These are phyloP conservation scores for Fusarium sarcochroum DNA, from an alignment of 2,329 filamentous ascomycete genomes.

Conservation along the genomic window DNA sequence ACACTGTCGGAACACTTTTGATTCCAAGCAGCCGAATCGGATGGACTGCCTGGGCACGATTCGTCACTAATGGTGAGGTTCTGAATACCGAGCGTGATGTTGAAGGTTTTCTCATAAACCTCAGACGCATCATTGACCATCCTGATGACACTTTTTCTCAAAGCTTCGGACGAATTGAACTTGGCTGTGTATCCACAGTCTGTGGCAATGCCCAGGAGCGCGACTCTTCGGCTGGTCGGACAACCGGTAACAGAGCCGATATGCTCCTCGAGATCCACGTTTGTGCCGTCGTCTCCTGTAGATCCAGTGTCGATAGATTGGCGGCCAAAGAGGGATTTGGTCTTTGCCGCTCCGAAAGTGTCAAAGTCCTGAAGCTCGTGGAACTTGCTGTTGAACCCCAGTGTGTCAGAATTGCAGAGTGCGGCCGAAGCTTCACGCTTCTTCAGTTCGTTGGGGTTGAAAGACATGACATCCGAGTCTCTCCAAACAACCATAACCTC, in stretches of 20 bases:
- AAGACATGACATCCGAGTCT: conserved; percentile 83
- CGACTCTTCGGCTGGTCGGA: conserved; percentile 90
- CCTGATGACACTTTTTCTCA: conserved; percentile 81
- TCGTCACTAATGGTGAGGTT: conserved; percentile 85
- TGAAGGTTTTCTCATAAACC: conserved; percentile 92
- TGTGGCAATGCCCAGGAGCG: conserved; percentile 90
- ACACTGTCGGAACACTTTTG: conserved; percentile 74
- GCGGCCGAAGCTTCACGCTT: conserved; percentile 68
- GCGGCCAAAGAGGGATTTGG: conserved; percentile 78
- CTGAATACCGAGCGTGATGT: conserved; percentile 90
- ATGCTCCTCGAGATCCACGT: conserved; percentile 79
- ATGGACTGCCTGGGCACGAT: conserved; percentile 79
- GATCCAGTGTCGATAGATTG: conserved; percentile 76
- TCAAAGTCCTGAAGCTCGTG: conserved; percentile 64
- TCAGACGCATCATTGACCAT: conserved; percentile 89
- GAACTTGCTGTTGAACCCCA: conserved; percentile 83
- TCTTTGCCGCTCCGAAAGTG: conserved; percentile 72
- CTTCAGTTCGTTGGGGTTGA: conserved; percentile 71
- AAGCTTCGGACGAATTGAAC: conserved; percentile 74
- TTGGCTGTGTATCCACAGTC: conserved; percentile 88
- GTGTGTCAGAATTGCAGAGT: conserved; percentile 80
- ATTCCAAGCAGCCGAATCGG: conserved; percentile 85
- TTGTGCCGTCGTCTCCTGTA: conserved; percentile 78
- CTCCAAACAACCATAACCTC: conserved; percentile 93
- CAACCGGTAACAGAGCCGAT: conserved; percentile 91